Base-by-base conservation (phyloP, 2,329 filamentous ascomycete species). In the Sporothrix luriei region DNA sequence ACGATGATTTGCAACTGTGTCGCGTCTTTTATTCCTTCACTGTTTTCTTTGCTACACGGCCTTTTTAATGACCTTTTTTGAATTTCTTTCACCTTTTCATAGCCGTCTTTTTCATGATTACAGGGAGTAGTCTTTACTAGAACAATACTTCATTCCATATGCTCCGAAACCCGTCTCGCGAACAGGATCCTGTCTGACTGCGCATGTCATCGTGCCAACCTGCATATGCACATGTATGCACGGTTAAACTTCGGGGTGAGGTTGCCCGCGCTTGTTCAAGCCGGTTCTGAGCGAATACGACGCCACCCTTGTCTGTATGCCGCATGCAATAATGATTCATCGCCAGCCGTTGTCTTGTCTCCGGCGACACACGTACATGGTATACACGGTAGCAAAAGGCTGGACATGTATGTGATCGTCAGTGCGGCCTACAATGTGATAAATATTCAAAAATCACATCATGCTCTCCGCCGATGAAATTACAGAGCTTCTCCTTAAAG, bases 311-410 rank as follows among this genome's bases (percentile, higher is more conserved):
- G 55, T 19, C 19, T 40, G 54, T 38, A 24, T 14, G 24, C 33
- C 4, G n/a, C 54, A 40, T 61, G 33, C 55, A 24, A 43, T 24
- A 33, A 43, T 61, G 55, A 61, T 61, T 61, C 55, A 61, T 61
- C n/a, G 55, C 55, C 33, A 61, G 33, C 55, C 33, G 43, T 40
- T 61, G 38, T 24, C 55, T 59, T 33, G 3, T 40, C 33, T 40
- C n/a, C 43, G n/a, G 55, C 10, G 7, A 19, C n/a, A 4, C n/a
- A 43, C n/a, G 33, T n/a, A n/a, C 55, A 24, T 11, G 33, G 38
- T n/a, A 11, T 24, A 52, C n/a, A 38, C 24, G 9, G 9, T 19
- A 9, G 2, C n/a, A 59, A 33, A 38, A 57, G 29, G 13, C 33
- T 21, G 19, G 49, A n/a, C n/a, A 11, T n/a, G 49, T n/a, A 11